phyloP scores from a whole-genome alignment of 2,329 filamentous ascomycete species.

The Malbranchea cinnamomea region DNA sequence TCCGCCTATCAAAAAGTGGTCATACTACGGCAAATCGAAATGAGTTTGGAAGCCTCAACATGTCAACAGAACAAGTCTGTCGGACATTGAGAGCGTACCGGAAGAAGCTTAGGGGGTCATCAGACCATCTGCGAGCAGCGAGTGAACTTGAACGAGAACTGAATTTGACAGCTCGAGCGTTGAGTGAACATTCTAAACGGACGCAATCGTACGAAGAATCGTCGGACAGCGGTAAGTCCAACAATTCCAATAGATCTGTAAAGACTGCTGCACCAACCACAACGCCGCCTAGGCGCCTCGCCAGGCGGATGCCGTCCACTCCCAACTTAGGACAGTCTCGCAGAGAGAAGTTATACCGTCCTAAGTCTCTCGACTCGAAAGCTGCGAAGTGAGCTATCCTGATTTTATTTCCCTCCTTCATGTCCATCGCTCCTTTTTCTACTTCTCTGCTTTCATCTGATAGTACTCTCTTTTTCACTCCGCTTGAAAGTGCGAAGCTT shows the following conservation, averaged over 20 bases:
- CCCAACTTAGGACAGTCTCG: conserved; percentile 16
- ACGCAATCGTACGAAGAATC: conserved; percentile 19
- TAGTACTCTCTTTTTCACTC: conserved; percentile 1
- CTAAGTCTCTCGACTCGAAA: conserved; percentile 21
- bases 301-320: conserved; percentile 23
- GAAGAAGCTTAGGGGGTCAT: conserved; percentile 39
- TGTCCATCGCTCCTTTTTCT: conserved; percentile 1
- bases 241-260: conserved; percentile 10
- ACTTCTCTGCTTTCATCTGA: neutral
- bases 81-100: conserved; percentile 43
- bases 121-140: conserved; percentile 34
- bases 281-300: conserved; percentile 15
- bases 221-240: conserved; percentile 21
- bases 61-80: conserved; percentile 43
- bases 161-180: conserved; percentile 24
- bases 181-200: conserved; percentile 18
- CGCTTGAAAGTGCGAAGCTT: neutral
- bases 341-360: conserved; percentile 14
- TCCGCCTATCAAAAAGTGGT: conserved; percentile 21
- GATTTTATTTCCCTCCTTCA: neutral
- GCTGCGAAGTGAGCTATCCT: conserved; percentile 6
- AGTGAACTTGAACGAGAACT: conserved; percentile 45
- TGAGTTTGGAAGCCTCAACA: conserved; percentile 34
- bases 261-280: conserved; percentile 13
- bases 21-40: conserved; percentile 13